Conservation (phyloP, 2,329 filamentous ascomycete species). For the Fusarium acutatum region DNA sequence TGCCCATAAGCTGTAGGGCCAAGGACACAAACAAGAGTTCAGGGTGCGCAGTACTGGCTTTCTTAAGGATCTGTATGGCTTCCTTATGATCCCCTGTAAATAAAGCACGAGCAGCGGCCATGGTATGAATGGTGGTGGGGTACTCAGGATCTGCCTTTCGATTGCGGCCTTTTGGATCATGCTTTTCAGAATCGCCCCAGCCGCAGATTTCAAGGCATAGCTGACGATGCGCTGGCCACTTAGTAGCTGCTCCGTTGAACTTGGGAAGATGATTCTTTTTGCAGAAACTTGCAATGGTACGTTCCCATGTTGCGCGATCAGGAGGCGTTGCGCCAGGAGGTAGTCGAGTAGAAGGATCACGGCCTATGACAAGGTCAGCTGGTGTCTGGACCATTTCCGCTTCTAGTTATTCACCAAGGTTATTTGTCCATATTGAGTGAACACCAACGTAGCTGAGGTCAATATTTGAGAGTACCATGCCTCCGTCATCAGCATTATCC, state of each 20-base stretch:
- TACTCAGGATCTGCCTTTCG: conserved; percentile 54
- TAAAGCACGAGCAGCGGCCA: conserved; percentile 78
- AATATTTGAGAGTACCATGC: conserved; percentile 74
- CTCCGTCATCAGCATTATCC: conserved; percentile 68
- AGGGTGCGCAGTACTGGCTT: conserved; percentile 67
- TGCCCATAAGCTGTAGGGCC: conserved; percentile 69
- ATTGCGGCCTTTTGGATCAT: conserved; percentile 56
- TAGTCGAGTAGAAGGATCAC: conserved; percentile 58
- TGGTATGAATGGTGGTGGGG: conserved; percentile 70
- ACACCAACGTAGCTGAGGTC: conserved; percentile 83
- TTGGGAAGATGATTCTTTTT: conserved; percentile 68
- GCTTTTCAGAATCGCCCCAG: conserved; percentile 68
- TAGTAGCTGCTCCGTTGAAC: conserved; percentile 71
- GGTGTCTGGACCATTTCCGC: neutral
- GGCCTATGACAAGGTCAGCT: conserved; percentile 50
- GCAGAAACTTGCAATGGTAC: conserved; percentile 70
- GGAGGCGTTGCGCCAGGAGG: conserved; percentile 55
- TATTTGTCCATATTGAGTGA: conserved; percentile 74
- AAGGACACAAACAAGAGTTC: conserved; percentile 75
- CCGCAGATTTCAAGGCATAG: conserved; percentile 79
- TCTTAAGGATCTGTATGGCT: conserved; percentile 75
- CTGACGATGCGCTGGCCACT: conserved; percentile 74
- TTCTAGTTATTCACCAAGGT: conserved; percentile 63
- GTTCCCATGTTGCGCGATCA: conserved; percentile 65
- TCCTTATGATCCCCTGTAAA: conserved; percentile 75